Conservation (phyloP, 2,329 filamentous ascomycete genomes). For the Sarocladium brachiariae region DNA sequence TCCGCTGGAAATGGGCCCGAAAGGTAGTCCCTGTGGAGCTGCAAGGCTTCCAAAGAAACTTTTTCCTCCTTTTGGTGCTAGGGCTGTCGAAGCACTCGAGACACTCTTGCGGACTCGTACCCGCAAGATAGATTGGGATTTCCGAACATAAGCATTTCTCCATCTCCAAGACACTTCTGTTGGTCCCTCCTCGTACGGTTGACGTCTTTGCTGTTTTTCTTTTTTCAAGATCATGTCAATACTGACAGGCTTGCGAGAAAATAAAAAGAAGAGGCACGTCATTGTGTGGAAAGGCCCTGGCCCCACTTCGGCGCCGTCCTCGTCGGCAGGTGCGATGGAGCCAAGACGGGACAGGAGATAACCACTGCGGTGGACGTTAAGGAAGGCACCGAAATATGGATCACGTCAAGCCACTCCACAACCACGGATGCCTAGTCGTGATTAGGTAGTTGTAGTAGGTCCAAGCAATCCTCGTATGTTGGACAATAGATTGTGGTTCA, state of each 20-base stretch:
- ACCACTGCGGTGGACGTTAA: too few species aligned
- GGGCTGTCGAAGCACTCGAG: not conserved
- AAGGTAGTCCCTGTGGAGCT: not conserved
- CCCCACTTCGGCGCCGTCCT: constrained; percentile 1
- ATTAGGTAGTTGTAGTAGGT: too few species aligned
- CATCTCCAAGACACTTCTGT: too few species aligned
- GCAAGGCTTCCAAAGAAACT: not conserved
- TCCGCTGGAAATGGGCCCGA: not conserved
- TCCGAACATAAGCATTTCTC: not conserved
- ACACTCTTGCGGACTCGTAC: not conserved
- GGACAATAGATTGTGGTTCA: not conserved
- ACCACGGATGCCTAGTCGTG: too few species aligned
- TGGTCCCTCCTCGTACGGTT: too few species aligned
- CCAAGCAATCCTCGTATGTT: not conserved
- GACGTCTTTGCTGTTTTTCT: too few species aligned
- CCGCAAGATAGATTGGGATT: not conserved
- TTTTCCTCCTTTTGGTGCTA: not conserved
- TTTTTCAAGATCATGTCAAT: too few species aligned
- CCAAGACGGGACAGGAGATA: not conserved
- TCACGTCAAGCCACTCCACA: too few species aligned
- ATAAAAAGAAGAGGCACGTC: not conserved
- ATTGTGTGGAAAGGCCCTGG: not conserved
- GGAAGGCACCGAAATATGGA: too few species aligned
- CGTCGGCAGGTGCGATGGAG: constrained; percentile 2
- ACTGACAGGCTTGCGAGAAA: not conserved